Percentiles rank a stretch among this genome's conserved stretches.
These are phyloP conservation scores for Macrocybe sp. DNA, from an alignment of 1,284 basidiomycete genomes.

Conservation along the genomic window DNA sequence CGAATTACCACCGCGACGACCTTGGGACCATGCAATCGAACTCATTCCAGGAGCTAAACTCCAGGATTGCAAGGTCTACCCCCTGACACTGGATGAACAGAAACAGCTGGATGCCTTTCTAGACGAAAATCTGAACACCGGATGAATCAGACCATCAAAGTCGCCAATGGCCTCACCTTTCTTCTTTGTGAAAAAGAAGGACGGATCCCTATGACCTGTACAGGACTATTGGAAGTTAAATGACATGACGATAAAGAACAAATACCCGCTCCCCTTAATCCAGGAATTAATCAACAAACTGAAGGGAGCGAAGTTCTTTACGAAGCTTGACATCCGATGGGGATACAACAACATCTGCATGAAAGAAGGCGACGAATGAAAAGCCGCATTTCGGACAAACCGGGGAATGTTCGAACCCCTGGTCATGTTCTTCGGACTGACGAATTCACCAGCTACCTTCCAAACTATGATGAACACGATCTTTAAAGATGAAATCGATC, in stretches of 20 bases:
- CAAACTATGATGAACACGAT: slow-evolving; percentile 22
- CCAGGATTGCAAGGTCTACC: slow-evolving; percentile 19
- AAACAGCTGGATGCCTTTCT: slow-evolving; percentile 22
- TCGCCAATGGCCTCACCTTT: slow-evolving; percentile 28
- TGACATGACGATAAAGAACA: slow-evolving; percentile 29
- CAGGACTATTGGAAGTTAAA: slow-evolving; percentile 36
- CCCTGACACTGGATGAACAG: slow-evolving; percentile 21
- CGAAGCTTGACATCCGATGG: slow-evolving; percentile 29
- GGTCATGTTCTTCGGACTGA: slow-evolving; percentile 31
- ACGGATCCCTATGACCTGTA: slow-evolving; percentile 24
- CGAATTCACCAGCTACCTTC: slow-evolving; percentile 28
- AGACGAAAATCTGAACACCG: slow-evolving; percentile 24
- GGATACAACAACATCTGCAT: slow-evolving; percentile 30
- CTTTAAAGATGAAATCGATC: slow-evolving; percentile 17
- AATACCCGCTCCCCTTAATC: slow-evolving; percentile 31
- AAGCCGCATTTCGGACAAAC: slow-evolving; percentile 26
- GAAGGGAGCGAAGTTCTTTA: slow-evolving; percentile 22
- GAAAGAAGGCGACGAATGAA: slow-evolving; percentile 28
- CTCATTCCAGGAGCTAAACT: slow-evolving; percentile 12
- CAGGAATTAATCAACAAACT: slow-evolving; percentile 26
- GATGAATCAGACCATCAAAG: slow-evolving; percentile 22
- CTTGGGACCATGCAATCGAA: slow-evolving; percentile 24
- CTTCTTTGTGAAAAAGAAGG: slow-evolving; percentile 42
- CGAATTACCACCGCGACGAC: slow-evolving; percentile 7
- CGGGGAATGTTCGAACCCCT: slow-evolving; percentile 26